These are phyloP conservation scores for Fusarium sp. DNA, from an alignment of 2,329 filamentous ascomycete species.

Conservation along the genomic window DNA sequence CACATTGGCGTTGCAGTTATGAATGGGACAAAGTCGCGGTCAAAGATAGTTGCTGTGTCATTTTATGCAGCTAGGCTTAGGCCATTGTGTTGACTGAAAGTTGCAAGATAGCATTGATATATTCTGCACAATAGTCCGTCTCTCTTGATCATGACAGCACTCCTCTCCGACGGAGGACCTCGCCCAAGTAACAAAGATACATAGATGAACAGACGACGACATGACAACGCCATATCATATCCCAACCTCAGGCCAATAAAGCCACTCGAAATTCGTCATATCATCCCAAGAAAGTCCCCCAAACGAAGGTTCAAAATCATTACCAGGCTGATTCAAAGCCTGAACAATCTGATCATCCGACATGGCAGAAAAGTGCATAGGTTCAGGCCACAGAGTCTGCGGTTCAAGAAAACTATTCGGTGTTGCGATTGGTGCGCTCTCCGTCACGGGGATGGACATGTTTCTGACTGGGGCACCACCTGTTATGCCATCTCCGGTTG, in stretches of 20 bases:
- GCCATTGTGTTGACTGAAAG: not conserved
- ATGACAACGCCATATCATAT: conserved; percentile 16
- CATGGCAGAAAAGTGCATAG: conserved; percentile 75
- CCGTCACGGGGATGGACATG: conserved; percentile 27
- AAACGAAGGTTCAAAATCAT: conserved; percentile 67
- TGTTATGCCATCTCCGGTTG: conserved; percentile 32
- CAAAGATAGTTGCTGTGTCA: too few species aligned
- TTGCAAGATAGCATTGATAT: not conserved
- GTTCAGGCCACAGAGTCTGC: conserved; percentile 58
- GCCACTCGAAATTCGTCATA: conserved; percentile 68
- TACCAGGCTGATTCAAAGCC: conserved; percentile 72
- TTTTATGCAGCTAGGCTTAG: not conserved
- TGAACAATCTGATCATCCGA: conserved; percentile 77
- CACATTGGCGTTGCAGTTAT: too few species aligned
- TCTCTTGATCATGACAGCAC: not conserved
- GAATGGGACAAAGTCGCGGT: too few species aligned
- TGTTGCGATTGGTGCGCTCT: conserved; percentile 38
- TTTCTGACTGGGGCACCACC: conserved; percentile 25
- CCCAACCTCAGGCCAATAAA: conserved; percentile 64
- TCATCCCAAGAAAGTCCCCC: conserved; percentile 71
- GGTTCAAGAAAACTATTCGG: conserved; percentile 46
- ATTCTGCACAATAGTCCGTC: not conserved
- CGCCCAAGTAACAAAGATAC: not conserved
- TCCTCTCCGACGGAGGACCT: not conserved
- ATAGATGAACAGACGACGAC: not conserved